Evolutionary conservation across 805 yeast species (phyloP).

Genomic region (Candida vartiovaarae): DNA sequence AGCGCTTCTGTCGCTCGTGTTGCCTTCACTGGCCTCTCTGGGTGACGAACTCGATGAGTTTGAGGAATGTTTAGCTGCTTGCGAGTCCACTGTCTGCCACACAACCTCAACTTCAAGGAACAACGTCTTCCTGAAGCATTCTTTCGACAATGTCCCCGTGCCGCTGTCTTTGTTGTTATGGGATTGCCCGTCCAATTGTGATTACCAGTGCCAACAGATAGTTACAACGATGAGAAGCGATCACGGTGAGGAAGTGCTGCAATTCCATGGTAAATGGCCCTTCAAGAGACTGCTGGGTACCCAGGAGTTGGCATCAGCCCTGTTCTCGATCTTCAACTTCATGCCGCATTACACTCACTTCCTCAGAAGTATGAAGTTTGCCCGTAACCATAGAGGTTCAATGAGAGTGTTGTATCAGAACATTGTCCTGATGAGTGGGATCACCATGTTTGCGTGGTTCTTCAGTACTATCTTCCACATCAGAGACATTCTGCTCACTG

Average conservation of each 20-base stretch:
- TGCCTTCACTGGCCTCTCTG: slow-evolving; percentile 4
- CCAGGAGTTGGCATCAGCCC: slow-evolving; percentile 76
- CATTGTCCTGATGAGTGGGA: slow-evolving; percentile 43
- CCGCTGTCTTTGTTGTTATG: slow-evolving; percentile 46
- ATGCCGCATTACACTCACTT: slow-evolving; percentile 54
- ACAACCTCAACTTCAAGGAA: slow-evolving; percentile 3
- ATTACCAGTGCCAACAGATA: slow-evolving; percentile 83
- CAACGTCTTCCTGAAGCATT: slow-evolving; percentile 5
- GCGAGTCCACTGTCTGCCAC: slow-evolving; percentile 7
- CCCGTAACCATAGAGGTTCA: slow-evolving; percentile 2
- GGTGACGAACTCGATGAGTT: slow-evolving; percentile 14
- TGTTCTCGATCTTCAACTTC: slow-evolving; percentile 70
- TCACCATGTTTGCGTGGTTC: slow-evolving; percentile 83
- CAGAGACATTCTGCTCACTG: slow-evolving; percentile 77
- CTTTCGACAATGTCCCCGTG: slow-evolving; percentile 5
- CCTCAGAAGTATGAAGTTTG: slow-evolving; percentile 21
- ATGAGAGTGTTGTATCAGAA: slow-evolving; percentile 22
- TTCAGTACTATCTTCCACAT: slow-evolving; percentile 82
- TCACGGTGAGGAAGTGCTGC: slow-evolving; percentile 51
- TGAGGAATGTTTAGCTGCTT: slow-evolving; percentile 9
- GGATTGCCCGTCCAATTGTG: slow-evolving; percentile 80
- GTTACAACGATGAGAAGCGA: slow-evolving; percentile 50
- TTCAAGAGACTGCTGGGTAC: slow-evolving; percentile 68
- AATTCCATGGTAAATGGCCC: slow-evolving; percentile 99
- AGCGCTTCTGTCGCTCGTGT: neutral